A percentile compares a stretch with the other conserved stretches of the same genome.
Evolutionary conservation across 306 rosid species (phyloP).

Genomic region (Fragaria vesca): DNA sequence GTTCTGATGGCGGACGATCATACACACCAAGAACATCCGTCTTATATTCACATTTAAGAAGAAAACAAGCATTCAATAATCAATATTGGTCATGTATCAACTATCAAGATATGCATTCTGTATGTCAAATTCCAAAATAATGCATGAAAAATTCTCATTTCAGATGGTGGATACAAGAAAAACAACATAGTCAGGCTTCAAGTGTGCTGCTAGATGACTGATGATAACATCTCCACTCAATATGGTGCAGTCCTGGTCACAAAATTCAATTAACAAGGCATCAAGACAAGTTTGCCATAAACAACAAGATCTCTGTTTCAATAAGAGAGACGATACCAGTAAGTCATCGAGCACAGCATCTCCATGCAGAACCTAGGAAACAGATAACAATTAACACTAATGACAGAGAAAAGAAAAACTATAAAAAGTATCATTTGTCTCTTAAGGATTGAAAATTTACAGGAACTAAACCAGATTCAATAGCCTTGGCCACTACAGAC

Average conservation of each 20-base stretch:
- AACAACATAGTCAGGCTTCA: constrained; percentile 71
- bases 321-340: constrained; percentile 49
- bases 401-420: neutral
- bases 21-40: constrained; percentile 91
- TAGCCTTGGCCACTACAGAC: constrained; percentile 58
- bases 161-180: constrained; percentile 46
- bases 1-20: constrained; percentile 79
- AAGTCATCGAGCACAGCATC: constrained; percentile 86
- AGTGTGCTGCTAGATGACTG: constrained; percentile 72
- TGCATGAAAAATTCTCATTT: constrained; percentile 31
- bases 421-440: constrained; percentile 1
- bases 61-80: constrained; percentile 38
- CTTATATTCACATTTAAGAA: constrained; percentile 43
- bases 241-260: constrained; percentile 78
- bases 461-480: constrained; percentile 77
- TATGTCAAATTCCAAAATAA: neutral
- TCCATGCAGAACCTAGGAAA: constrained; percentile 78
- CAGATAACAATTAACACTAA: constrained; percentile 13
- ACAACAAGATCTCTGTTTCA: constrained; percentile 12
- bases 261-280: constrained; percentile 1
- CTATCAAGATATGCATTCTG: constrained; percentile 9
- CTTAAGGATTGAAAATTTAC: constrained; percentile 47
- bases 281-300: neutral
- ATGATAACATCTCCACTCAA: constrained; percentile 94
- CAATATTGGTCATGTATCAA: constrained; percentile 18